These are phyloP conservation scores for Blastobotrys buckinghamii DNA, from an alignment of 1,139 yeast genomes.

Conservation along the genomic window DNA sequence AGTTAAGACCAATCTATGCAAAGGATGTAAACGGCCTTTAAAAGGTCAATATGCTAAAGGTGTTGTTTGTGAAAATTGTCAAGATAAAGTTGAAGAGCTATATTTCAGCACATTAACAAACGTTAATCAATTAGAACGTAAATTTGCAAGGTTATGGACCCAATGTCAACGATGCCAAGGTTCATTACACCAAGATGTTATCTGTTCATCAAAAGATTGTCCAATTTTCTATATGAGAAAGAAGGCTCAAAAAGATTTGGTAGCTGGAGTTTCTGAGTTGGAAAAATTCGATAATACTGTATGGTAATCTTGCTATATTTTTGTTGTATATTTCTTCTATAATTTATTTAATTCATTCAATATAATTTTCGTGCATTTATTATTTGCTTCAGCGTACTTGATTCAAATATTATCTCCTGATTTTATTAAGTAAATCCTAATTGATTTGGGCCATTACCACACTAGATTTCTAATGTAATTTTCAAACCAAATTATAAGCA, in stretches of 20 bases:
- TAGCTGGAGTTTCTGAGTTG: conserved; percentile 61
- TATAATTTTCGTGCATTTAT: no score
- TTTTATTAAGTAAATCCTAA: no score
- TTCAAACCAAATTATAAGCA: no score
- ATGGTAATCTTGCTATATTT: conserved; percentile 17
- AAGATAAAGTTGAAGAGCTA: conserved; percentile 63
- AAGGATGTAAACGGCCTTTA: conserved; percentile 80
- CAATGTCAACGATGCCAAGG: conserved; percentile 99
- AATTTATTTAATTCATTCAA: no score
- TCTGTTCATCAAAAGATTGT: conserved; percentile 94
- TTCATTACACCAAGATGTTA: conserved; percentile 87
- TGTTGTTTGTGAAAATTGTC: conserved; percentile 78
- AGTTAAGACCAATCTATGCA: conserved; percentile 81
- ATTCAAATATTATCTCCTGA: no score
- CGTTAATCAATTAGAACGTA: conserved; percentile 73
- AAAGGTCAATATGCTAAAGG: conserved; percentile 58
- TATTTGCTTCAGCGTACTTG: no score
- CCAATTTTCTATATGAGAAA: conserved; percentile 97
- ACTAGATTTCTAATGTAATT: no score
- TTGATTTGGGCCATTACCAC: no score
- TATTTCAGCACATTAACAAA: conserved; percentile 75
- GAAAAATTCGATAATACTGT: conserved; percentile 54
- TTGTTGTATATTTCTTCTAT: background rate
- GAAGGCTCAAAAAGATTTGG: conserved; percentile 85
- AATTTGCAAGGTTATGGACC: conserved; percentile 90